Percentiles rank a stretch among this genome's conserved stretches.
These are phyloP conservation scores for Tuctoria greenei DNA, from an alignment of 176 grass and related monocot genomes.

Conservation along the genomic window DNA sequence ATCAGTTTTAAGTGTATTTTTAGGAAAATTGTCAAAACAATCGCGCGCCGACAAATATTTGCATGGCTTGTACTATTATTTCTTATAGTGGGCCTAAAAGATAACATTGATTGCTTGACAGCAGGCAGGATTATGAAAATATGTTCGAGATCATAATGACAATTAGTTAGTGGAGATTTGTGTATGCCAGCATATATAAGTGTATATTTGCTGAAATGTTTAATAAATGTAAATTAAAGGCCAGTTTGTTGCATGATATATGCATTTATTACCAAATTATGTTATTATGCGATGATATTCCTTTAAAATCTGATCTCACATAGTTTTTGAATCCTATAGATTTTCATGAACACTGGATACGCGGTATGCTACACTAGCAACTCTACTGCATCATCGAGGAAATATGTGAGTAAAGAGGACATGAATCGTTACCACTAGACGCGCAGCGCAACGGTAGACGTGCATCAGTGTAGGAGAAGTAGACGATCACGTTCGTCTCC, in stretches of 20 bases:
- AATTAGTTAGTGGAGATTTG: background rate
- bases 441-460: too few relatives aligned
- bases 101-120: background rate
- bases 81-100: background rate
- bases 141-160: background rate
- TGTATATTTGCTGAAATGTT: background rate
- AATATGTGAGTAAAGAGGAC: too few relatives aligned
- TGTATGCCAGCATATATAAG: background rate
- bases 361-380: too few relatives aligned
- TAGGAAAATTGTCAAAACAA: background rate
- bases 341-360: background rate
- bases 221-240: background rate
- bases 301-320: background rate
- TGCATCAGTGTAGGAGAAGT: too few relatives aligned
- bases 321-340: background rate
- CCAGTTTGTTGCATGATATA: background rate
- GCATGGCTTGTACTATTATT: background rate
- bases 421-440: too few relatives aligned
- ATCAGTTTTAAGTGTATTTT: background rate
- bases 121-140: background rate
- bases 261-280: background rate
- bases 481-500: too few relatives aligned
- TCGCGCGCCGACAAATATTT: background rate
- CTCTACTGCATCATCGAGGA: too few relatives aligned
- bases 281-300: background rate